phyloP scores from a whole-genome alignment of 495 filamentous ascomycete genomes.

The Penicillium bovifimosum region DNA sequence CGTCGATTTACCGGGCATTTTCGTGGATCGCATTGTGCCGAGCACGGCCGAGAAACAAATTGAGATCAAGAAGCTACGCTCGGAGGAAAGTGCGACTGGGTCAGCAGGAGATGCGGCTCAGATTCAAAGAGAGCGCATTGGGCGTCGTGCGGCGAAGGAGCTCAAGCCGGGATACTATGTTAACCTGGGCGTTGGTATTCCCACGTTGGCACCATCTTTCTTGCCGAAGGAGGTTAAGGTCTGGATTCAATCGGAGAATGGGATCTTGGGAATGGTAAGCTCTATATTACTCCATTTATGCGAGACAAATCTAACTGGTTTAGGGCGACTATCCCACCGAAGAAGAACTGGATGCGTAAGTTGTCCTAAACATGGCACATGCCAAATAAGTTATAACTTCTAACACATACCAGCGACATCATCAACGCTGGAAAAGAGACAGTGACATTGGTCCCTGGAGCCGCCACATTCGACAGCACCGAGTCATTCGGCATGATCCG shows the following conservation, averaged over 20 bases:
- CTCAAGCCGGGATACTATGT: slow-evolving; percentile 93
- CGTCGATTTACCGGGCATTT: slow-evolving; percentile 84
- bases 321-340: slow-evolving; percentile 77
- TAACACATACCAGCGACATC: slow-evolving; percentile 49
- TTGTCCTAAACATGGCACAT: slow-evolving; percentile 2
- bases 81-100: slow-evolving; percentile 43
- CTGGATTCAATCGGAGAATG: slow-evolving; percentile 87
- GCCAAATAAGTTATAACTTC: not conserved
- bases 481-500: slow-evolving; percentile 95
- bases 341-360: slow-evolving; percentile 67
- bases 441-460: slow-evolving; percentile 75
- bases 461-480: slow-evolving; percentile 75
- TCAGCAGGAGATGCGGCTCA: slow-evolving; percentile 58
- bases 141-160: slow-evolving; percentile 79
- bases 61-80: slow-evolving; percentile 71
- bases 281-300: not conserved
- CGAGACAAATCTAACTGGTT: slow-evolving; percentile 5
- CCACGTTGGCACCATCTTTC: slow-evolving; percentile 80
- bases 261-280: slow-evolving; percentile 69
- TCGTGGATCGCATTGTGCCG: slow-evolving; percentile 79
- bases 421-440: slow-evolving; percentile 96
- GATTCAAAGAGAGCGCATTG: slow-evolving; percentile 73
- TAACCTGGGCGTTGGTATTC: slow-evolving; percentile 90
- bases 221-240: slow-evolving; percentile 73
- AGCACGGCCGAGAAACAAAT: slow-evolving; percentile 70